Evolutionary conservation across 805 yeast genomes (phyloP), one percentile per base, ranked within the genome.

Genomic region (Candida gorgasii): DNA sequence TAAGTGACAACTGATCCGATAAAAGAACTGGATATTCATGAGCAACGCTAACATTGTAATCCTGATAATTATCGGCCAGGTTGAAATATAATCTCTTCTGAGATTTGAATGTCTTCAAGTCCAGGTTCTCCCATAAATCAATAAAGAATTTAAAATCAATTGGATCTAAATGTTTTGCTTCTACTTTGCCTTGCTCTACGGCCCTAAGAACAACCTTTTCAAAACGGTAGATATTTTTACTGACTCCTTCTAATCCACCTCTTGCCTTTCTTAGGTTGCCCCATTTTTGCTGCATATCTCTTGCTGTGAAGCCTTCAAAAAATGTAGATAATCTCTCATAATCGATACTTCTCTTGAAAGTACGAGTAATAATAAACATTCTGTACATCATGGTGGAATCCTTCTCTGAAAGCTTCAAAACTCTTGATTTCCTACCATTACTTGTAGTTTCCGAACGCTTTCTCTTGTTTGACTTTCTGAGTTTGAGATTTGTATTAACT

Each of bases 241-340:
- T 61, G 0, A 93, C 93, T 28, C 83, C 78, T 7, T 53, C 54
- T 3, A 59, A 47, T 7, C 76, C 74, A 46, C 76, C 72, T 51
- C 69, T 54, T 56, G 57, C 65, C 30, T 78, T 76, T 32, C 87
- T 72, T 7, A 86, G 72, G 14, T 77, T 69, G 1, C 84, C 79
- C 97, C 97, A 90, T 45, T 78, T 81, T 39, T 78, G 76, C 48
- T 73, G 74, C 19, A 84, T 62, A 8, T 72, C 65, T 7, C 72
- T 76, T 1, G 75, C 63, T 19, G 56, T 61, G 24, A 65, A 55
- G 13, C 59, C 73, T 4, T 63, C 69, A 36, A 86, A 75, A 5
- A 78, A 57, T 0, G 53, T 55, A 0, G 84, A 70, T 5, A 89
- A 80, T 26, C 71, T 61, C 0, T 72, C 73, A 85, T 95, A 89